Evolutionary conservation across 805 yeast genomes (phyloP).

Genomic region (Yamadazyma sp.): DNA sequence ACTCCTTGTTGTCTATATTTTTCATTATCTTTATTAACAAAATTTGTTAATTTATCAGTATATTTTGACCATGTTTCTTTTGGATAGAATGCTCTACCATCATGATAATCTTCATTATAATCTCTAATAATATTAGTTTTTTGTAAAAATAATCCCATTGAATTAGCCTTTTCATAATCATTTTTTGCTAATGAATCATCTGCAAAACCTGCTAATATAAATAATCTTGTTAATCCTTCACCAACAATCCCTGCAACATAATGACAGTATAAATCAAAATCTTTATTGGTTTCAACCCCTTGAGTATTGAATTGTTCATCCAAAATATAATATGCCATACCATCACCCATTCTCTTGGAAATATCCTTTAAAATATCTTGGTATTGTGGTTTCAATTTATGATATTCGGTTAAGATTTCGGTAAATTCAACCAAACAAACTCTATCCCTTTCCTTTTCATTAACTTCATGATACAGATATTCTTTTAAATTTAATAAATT

Average conservation of each 20-base stretch:
- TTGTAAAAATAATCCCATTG: constrained; percentile 95
- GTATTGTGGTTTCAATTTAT: constrained; percentile 67
- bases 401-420: constrained; percentile 64
- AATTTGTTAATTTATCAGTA: constrained; percentile 59
- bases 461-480: constrained; percentile 80
- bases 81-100: constrained; percentile 96
- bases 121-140: constrained; percentile 96
- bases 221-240: constrained; percentile 84
- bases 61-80: constrained; percentile 87
- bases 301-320: constrained; percentile 73
- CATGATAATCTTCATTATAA: constrained; percentile 85
- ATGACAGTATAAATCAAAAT: constrained; percentile 89
- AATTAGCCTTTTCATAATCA: constrained; percentile 59
- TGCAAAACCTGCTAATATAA: constrained; percentile 73
- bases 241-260: constrained; percentile 98
- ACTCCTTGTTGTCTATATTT: constrained; percentile 57
- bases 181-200: constrained; percentile 46
- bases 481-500: constrained; percentile 58
- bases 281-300: constrained; percentile 76
- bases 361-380: constrained; percentile 77
- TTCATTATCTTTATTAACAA: constrained; percentile 33
- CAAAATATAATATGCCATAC: constrained; percentile 91
- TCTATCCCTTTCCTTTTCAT: constrained; percentile 78
- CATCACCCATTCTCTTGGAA: constrained; percentile 87
- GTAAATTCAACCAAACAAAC: constrained; percentile 79